Conservation (phyloP, 139 green algal species). For the Ulvella scutata region DNA sequence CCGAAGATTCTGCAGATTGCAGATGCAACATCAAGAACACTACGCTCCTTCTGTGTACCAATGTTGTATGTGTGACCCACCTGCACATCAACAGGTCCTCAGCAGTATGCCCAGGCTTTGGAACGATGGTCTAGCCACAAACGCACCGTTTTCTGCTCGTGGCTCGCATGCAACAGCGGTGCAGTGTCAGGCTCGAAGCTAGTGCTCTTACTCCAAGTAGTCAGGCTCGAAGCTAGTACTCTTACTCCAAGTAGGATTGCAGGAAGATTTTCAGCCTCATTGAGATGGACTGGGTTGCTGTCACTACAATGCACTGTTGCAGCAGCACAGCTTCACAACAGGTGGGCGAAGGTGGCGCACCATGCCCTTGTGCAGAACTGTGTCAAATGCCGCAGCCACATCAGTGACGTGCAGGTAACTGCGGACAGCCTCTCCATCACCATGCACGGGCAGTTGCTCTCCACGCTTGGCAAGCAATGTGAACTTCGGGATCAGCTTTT, state of each 20-base stretch:
- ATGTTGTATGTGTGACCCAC: too few relatives aligned
- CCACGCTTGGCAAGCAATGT: constrained; percentile 7
- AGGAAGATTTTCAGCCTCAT: background rate
- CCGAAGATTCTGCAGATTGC: constrained; percentile 8
- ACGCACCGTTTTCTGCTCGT: too few relatives aligned
- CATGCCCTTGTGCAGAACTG: constrained; percentile 60
- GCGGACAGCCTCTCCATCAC: constrained; percentile 23
- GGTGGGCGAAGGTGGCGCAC: background rate
- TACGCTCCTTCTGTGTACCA: too few relatives aligned
- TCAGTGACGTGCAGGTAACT: constrained; percentile 86
- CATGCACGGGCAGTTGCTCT: constrained; percentile 29
- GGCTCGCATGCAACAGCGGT: too few relatives aligned
- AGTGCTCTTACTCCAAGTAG: too few relatives aligned
- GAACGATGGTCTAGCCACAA: too few relatives aligned
- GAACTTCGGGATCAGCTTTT: constrained; percentile 78
- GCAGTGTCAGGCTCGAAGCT: too few relatives aligned
- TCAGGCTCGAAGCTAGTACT: too few relatives aligned
- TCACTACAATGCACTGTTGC: constrained; percentile 3
- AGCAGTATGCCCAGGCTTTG: too few relatives aligned
- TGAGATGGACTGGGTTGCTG: background rate
- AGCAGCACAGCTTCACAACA: background rate
- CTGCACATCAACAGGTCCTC: background rate
- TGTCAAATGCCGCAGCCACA: constrained; percentile 81
- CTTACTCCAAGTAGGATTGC: constrained; percentile 29
- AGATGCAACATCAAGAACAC: constrained; percentile 22